Conservation (phyloP, 1,284 basidiomycete genomes). For the Ustilago cynodontis region DNA sequence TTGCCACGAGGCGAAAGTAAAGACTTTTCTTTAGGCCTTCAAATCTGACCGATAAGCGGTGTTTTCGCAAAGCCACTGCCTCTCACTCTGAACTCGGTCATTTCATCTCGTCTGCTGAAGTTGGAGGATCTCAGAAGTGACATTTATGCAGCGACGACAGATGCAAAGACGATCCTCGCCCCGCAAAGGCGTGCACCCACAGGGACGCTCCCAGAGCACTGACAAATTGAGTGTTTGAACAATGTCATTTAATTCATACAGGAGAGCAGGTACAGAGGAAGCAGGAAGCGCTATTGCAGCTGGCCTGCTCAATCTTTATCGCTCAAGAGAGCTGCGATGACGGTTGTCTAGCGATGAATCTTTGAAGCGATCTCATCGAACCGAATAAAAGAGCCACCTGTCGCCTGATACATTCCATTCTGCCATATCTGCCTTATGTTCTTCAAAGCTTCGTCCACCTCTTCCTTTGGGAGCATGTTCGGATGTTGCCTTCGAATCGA, state of each 20-base stretch:
- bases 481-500: background rate
- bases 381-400: background rate
- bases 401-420: background rate
- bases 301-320: background rate
- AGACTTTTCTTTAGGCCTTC: no score
- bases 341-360: constrained; percentile 5
- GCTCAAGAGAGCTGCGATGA: no score
- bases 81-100: no score
- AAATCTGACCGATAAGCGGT: no score
- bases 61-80: no score
- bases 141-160: background rate
- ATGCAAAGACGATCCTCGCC: background rate
- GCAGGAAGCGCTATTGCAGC: background rate
- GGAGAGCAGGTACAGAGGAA: background rate
- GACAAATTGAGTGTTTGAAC: no score
- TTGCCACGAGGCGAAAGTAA: no score
- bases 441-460: background rate
- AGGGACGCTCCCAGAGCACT: no score
- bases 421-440: background rate
- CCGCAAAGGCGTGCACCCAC: background rate
- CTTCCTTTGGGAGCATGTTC: background rate
- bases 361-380: constrained; percentile 8
- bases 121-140: background rate
- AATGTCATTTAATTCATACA: no score
- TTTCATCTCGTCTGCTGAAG: no score